Conservation (phyloP, 2,329 filamentous ascomycete species). For the Lasiodiplodia hormozganensis region DNA sequence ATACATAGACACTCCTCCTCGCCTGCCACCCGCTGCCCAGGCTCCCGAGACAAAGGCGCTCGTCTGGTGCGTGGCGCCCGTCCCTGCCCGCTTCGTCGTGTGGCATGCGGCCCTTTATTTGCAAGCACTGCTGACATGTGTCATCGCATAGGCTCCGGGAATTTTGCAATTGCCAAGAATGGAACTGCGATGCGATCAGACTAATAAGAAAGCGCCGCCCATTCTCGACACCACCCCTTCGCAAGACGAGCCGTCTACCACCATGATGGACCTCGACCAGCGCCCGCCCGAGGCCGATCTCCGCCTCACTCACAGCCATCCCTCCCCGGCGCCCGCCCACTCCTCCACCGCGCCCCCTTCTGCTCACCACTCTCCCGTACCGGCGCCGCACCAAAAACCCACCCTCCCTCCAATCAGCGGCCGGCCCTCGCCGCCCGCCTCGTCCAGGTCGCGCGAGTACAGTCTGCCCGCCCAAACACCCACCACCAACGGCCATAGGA, state of each 20-base stretch:
- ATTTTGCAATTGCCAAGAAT: constrained; percentile 50
- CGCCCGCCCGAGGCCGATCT: constrained; percentile 31
- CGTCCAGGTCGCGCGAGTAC: constrained; percentile 35
- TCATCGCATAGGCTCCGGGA: constrained; percentile 40
- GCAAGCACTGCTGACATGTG: constrained; percentile 29
- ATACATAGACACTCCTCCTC: constrained; percentile 44
- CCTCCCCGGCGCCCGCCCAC: constrained; percentile 32
- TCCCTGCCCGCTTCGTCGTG: constrained; percentile 27
- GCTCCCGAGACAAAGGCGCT: constrained; percentile 27
- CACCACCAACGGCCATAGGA: constrained; percentile 33
- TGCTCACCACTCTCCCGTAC: constrained; percentile 32
- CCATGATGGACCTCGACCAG: constrained; percentile 38
- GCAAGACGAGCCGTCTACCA: constrained; percentile 22
- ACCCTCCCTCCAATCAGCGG: constrained; percentile 22
- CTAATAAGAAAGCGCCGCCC: constrained; percentile 32
- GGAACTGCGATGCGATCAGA: constrained; percentile 45
- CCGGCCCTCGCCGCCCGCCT: constrained; percentile 32
- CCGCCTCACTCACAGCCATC: constrained; percentile 33
- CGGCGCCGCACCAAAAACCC: constrained; percentile 24
- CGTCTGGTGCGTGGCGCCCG: constrained; percentile 25
- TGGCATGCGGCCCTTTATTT: constrained; percentile 23
- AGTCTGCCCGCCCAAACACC: constrained; percentile 28
- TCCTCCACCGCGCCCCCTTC: constrained; percentile 33
- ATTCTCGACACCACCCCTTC: constrained; percentile 30
- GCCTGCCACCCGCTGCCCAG: constrained; percentile 31